Evolutionary conservation across 805 yeast genomes (phyloP), one percentile per base, ranked within the genome.

Genomic region (Candida orba): DNA sequence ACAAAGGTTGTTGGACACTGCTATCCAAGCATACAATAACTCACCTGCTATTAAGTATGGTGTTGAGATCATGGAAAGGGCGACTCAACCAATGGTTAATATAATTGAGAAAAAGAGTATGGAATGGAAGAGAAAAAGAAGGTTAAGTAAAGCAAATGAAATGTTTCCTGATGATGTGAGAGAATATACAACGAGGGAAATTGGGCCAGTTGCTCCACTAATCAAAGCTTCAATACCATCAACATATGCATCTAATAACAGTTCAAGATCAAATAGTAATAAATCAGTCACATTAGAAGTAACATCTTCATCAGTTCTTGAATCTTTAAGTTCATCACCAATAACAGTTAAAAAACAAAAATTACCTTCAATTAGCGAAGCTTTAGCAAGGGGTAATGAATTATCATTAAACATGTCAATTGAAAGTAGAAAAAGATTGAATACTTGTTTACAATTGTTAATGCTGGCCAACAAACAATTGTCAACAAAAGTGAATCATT

Each of bases 391-490:
- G 40, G 58, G 66, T n/a, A 62, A 63, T 43, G 71, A 66, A 24
- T 52, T 56, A 27, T 50, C 56, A 10, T 44, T 65, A 15, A 66
- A 59, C 35, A 65, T 79, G 59, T 73, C 84, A 0, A 72, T 78
- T 44, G 95, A 87, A 55, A 82, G 90, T 23, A 76, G 86, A 47
- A 81, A 81, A 51, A 73, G 90, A 50, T 59, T 89, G 38, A 80
- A 84, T 32, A 84, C 91, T 56, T 79, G 95, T 54, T 70, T 90
- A 38, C 90, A 88, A 52, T 70, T 90, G 41, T 67, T 89, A 44
- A 82, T 83, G 56, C 68, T 87, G 40, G 96, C 96, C 4, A 89
- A 87, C 56, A 78, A 77, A 44, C 87, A 83, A 53, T 70, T 89
- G 29, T 79, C 82, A 38, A 68, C 75, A 39, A 79, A 87, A 51